Base-by-base conservation (phyloP, 2,329 filamentous ascomycete genomes). In the Fusarium heterosporum region DNA sequence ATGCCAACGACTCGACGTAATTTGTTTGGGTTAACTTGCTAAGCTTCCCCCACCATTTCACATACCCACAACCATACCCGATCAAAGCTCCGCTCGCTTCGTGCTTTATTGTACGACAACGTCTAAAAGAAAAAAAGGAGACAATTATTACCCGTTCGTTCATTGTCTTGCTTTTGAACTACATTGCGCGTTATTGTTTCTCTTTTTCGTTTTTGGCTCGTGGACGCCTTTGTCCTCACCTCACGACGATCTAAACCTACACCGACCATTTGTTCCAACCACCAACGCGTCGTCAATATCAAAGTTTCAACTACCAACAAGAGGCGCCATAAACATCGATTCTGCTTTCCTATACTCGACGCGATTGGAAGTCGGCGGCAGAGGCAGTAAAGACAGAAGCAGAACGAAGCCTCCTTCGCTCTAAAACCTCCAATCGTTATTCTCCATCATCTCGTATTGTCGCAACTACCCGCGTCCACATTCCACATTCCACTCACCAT, bases 401-500 rank as follows among this genome's bases (percentile, higher is more conserved):
- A 50, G n/a, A n/a, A n/a, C 43, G 47, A 46, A 29, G 46, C 55
- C 42, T 45, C 53, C 49, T 43, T 63, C 45, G 49, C 54, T 45
- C 22, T 42, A 39, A 36, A 53, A 36, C 42, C 51, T 59, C 55
- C 50, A 60, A 54, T 51, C 46, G 34, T 49, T 53, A 48, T 38
- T 30, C 56, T 32, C 32, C 13, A 47, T 69, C 40, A 51, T 39
- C 47, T 62, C 51, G 50, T 57, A 41, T 59, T 61, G 48, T 70
- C 62, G 55, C 66, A 64, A 47, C 61, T 66, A 62, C 55, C 63
- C 54, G 61, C 39, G 45, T 48, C 63, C 55, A 55, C 34, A n/a
- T 36, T 36, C 62, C 53, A 53, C 76, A 78, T 77, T 77, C 75
- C 75, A 22, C 36, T 40, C 58, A 36, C 49, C 48, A 87, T 87